Conservation (phyloP, 2,329 filamentous ascomycete genomes). For the Calonectria leucothoes region DNA sequence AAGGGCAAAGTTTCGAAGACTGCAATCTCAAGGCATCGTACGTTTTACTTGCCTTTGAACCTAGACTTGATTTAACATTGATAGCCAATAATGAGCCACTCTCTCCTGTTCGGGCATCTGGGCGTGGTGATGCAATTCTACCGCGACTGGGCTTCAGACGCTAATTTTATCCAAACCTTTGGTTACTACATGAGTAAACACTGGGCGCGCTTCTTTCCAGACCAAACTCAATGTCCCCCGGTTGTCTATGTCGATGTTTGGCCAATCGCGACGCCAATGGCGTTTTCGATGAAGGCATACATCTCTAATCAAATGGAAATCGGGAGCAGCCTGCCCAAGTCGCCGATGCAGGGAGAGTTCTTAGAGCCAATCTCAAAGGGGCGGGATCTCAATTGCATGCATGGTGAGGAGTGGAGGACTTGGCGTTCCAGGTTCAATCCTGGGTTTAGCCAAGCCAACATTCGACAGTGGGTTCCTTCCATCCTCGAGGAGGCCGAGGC, state of each 20-base stretch:
- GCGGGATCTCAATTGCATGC: background rate
- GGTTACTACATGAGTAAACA: background rate
- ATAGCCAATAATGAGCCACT: background rate
- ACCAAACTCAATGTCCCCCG: background rate
- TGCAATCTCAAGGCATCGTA: background rate
- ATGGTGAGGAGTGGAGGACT: background rate
- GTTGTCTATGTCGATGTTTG: background rate
- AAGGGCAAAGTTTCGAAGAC: background rate
- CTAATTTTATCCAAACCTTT: background rate
- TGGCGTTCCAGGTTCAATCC: background rate
- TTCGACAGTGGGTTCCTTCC: background rate
- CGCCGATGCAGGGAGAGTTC: background rate
- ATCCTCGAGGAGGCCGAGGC: background rate
- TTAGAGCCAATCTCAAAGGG: background rate
- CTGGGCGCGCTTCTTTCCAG: background rate
- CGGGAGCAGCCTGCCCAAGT: background rate
- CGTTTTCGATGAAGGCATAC: background rate
- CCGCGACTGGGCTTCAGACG: background rate
- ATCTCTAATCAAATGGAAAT: background rate
- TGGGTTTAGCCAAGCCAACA: background rate
- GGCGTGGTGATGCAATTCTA: background rate
- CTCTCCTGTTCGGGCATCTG: background rate
- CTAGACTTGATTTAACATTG: background rate
- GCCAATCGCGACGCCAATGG: background rate
- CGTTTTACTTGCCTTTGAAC: background rate